A percentile compares a stretch with the other conserved stretches of the same genome.
These are phyloP conservation scores for Stromatinia cepivora DNA, from an alignment of 2,329 filamentous ascomycete species.

Conservation along the genomic window DNA sequence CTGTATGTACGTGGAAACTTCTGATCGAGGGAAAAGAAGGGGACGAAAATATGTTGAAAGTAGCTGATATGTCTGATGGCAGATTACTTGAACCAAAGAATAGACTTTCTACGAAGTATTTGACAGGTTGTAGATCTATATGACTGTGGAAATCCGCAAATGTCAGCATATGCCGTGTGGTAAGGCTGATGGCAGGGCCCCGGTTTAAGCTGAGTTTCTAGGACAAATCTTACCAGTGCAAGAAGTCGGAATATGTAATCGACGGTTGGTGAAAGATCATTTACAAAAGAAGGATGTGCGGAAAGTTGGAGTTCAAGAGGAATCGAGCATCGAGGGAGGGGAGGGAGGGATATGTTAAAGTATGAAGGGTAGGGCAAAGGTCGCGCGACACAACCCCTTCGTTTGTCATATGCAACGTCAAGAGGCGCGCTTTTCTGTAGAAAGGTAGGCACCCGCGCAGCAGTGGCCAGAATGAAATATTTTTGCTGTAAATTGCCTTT, in stretches of 20 bases:
- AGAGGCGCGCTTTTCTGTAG: conserved; percentile 35
- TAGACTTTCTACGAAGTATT: conserved; percentile 36
- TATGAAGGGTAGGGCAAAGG: conserved; percentile 37
- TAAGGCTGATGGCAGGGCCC: conserved; percentile 39
- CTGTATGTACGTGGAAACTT: conserved; percentile 27
- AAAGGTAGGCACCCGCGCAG: conserved; percentile 40
- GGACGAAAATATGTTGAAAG: conserved; percentile 29
- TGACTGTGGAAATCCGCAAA: conserved; percentile 38
- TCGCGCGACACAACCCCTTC: conserved; percentile 42
- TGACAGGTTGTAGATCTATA: conserved; percentile 41
- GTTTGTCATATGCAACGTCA: conserved; percentile 42
- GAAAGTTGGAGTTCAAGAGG: conserved; percentile 34
- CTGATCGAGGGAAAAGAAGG: conserved; percentile 25
- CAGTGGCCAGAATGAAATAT: conserved; percentile 28
- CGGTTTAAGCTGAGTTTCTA: conserved; percentile 33
- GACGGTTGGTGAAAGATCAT: conserved; percentile 38
- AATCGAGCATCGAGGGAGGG: conserved; percentile 39
- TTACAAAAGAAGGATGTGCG: conserved; percentile 38
- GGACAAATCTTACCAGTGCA: conserved; percentile 37
- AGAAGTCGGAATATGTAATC: conserved; percentile 39
- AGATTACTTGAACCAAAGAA: conserved; percentile 32
- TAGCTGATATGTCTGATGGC: conserved; percentile 28
- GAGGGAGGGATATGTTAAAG: conserved; percentile 36
- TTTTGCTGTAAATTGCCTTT: conserved; percentile 31
- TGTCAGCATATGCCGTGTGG: conserved; percentile 39